Conservation (phyloP, 2,329 filamentous ascomycete species). For the Pseudonectria buxi region DNA sequence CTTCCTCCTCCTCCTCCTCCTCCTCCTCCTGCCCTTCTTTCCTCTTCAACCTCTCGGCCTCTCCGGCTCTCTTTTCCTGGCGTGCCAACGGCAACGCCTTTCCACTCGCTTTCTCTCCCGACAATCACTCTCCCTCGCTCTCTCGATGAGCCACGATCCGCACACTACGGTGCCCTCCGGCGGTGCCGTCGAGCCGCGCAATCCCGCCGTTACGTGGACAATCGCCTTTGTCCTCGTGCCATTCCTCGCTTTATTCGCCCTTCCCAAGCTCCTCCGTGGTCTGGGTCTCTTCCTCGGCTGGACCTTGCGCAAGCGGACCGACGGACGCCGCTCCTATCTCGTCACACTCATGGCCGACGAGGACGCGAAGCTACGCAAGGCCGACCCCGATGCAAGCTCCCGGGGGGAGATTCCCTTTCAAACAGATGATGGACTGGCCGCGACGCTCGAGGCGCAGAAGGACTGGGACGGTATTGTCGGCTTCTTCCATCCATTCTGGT, state of each 20-base stretch:
- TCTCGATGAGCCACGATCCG: not conserved
- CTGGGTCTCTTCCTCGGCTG: conserved; percentile 48
- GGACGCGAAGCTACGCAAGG: conserved; percentile 32
- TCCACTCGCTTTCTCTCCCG: too few relatives aligned
- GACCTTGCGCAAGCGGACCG: conserved; percentile 56
- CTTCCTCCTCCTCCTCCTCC: too few relatives aligned
- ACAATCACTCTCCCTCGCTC: too few relatives aligned
- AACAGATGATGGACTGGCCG: conserved; percentile 26
- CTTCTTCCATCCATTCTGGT: conserved; percentile 98
- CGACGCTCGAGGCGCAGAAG: conserved; percentile 32
- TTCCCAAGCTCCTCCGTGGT: conserved; percentile 17
- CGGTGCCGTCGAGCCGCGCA: not conserved
- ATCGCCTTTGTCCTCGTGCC: conserved; percentile 11
- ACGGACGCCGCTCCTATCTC: conserved; percentile 53
- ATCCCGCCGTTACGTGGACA: not conserved
- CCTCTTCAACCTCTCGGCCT: too few relatives aligned
- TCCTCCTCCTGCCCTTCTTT: too few relatives aligned
- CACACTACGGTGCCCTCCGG: conserved; percentile 6
- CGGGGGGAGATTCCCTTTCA: conserved; percentile 58
- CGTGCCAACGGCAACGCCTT: too few relatives aligned
- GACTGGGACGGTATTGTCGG: conserved; percentile 82
- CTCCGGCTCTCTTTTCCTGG: too few relatives aligned
- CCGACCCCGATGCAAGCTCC: conserved; percentile 26
- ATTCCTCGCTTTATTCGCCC: conserved; percentile 17
- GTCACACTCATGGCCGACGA: conserved; percentile 44